Evolutionary conservation across 2,329 filamentous ascomycete genomes (phyloP), one percentile per base, ranked within the genome.

Genomic region (Erysiphe neolycopersici): DNA sequence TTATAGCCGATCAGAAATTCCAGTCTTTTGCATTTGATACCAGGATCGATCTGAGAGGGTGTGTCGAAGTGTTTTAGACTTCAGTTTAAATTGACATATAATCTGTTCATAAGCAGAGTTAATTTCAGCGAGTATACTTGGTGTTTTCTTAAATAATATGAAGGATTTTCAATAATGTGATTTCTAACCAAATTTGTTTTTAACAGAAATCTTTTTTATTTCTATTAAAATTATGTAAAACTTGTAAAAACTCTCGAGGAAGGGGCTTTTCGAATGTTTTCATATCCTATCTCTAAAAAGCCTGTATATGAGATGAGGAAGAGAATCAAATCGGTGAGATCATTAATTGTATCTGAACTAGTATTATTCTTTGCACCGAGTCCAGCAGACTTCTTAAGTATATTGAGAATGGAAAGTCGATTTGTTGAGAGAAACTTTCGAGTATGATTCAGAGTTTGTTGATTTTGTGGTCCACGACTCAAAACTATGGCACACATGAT

Each of bases 381-480:
- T 41, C 80, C 80, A 0, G 81, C 81, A 52, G 80, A 81, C 50
- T 84, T 69, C 64, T 98, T 98, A 54, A 98, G 80, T 17, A 92
- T 76, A 39, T 84, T 79, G 49, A 89, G 73, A 53, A 95, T 81
- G 45, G 85, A 73, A 58, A 77, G 73, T 48, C 87, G 69, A 58
- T 93, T 83, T 49, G 89, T 79, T 5, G 70, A 68, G 47, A 98
- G 64, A 61, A 98, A 98, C 32, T 67, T 67, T 45, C 79, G 72
- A 0, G 78, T 84, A 56, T 85, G 80, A 36, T 76, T 68, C 36
- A 85, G 60, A 1, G 71, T 71, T 46, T 73, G 67, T 45, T 74
- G 71, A 57, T 92, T 93, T 53, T 91, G 79, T 16, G 77, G 67
- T 0, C 87, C 87, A 40, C 83, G 72, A 49, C 76, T 79, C 41